Percentiles rank a stretch among this genome's conserved stretches.
Evolutionary conservation across 2,329 filamentous ascomycete genomes (phyloP).

Genomic region (Hirsutella minnesotensis): DNA sequence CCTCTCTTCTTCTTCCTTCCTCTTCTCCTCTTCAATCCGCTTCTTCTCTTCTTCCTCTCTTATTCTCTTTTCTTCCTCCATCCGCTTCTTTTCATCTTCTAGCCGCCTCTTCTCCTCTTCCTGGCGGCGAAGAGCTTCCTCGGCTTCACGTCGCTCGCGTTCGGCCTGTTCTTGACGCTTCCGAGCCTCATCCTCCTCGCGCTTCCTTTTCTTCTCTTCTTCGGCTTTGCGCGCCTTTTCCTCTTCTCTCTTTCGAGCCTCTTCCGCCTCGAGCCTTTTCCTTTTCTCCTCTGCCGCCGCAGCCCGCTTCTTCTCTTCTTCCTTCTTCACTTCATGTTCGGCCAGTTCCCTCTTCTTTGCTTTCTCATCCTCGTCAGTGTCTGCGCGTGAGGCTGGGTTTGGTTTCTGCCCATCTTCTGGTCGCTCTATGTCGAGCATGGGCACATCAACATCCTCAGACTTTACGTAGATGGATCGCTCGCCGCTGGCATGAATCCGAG

Average conservation of each 20-base stretch:
- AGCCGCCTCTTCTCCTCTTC: conserved; percentile 21
- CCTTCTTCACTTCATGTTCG: conserved; percentile 18
- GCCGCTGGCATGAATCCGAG: conserved; percentile 24
- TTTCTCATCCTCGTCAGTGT: conserved; percentile 22
- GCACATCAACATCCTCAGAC: conserved; percentile 42
- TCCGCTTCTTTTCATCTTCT: conserved; percentile 9
- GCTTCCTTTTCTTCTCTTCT: conserved; percentile 19
- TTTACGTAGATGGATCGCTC: conserved; percentile 45
- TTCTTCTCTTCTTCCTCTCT: conserved; percentile 15
- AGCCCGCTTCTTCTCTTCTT: conserved; percentile 19
- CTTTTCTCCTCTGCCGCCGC: conserved; percentile 23
- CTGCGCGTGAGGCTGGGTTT: conserved; percentile 19
- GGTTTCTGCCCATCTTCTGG: conserved; percentile 15
- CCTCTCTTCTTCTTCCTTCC: conserved; percentile 23
- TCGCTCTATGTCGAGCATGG: conserved; percentile 38
- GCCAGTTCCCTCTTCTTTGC: conserved; percentile 18
- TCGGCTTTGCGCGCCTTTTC: conserved; percentile 12
- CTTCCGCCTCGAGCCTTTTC: conserved; percentile 17
- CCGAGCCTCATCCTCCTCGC: conserved; percentile 22
- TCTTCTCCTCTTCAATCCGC: conserved; percentile 23
- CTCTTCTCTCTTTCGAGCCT: conserved; percentile 8
- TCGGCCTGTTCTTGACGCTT: conserved; percentile 22
- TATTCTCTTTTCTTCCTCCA: conserved; percentile 18
- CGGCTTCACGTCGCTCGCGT: conserved; percentile 21
- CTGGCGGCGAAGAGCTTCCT: conserved; percentile 10